Evolutionary conservation across 176 grass and related monocot species (phyloP).

Genomic region (Carex scoparia): DNA sequence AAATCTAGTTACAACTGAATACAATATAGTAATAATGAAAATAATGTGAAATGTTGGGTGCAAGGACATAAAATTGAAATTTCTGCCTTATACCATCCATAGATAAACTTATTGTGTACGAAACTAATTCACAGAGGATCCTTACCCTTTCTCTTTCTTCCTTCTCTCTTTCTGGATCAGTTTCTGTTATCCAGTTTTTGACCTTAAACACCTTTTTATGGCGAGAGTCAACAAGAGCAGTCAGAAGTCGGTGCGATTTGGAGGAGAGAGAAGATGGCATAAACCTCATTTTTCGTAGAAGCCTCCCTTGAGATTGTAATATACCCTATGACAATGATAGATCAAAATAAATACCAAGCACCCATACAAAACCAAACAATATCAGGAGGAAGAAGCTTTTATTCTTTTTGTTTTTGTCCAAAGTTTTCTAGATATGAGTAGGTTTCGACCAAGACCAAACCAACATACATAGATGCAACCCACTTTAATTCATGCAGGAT

Average conservation of each 20-base stretch:
- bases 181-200: conserved; percentile 86
- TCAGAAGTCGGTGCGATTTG: conserved; percentile 82
- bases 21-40: not conserved
- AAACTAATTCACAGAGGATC: not conserved
- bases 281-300: conserved; percentile 85
- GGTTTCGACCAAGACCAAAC: not conserved
- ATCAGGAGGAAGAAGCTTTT: not conserved
- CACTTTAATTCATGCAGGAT: not conserved
- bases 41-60: not conserved
- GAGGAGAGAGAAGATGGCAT: conserved; percentile 98
- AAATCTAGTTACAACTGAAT: not conserved
- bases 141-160: conserved; percentile 84
- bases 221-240: conserved; percentile 90
- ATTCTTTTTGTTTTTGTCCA: not conserved
- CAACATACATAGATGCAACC: not conserved
- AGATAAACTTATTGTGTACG: not conserved
- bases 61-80: not conserved
- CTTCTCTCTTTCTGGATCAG: conserved; percentile 83
- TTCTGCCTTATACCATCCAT: not conserved
- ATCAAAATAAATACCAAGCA: conserved; percentile 6
- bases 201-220: conserved; percentile 94
- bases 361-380: not conserved
- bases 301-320: conserved; percentile 96
- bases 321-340: conserved; percentile 58
- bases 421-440: not conserved